Conservation (phyloP, 768 basidiomycete genomes). For the Termitomyces sp. region DNA sequence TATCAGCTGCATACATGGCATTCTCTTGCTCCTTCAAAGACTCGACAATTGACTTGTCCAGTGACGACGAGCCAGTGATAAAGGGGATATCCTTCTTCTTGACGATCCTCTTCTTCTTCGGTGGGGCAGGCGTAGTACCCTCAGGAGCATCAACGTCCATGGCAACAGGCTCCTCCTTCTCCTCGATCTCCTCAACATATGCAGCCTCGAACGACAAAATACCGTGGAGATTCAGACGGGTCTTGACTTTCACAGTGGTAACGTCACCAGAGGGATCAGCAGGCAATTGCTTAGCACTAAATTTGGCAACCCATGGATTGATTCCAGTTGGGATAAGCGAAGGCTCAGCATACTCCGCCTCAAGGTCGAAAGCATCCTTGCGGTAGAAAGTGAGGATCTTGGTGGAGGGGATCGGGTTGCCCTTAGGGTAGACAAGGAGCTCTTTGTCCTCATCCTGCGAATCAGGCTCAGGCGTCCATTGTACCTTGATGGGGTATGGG, state of each 20-base stretch:
- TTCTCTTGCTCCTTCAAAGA: conserved; percentile 74
- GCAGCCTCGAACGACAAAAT: conserved; percentile 81
- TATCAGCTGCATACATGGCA: conserved; percentile 86
- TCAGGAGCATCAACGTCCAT: conserved; percentile 61
- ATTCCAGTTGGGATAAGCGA: conserved; percentile 64
- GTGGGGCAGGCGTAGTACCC: conserved; percentile 35
- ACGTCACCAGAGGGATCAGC: conserved; percentile 64
- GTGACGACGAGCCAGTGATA: conserved; percentile 53
- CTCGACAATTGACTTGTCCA: conserved; percentile 64
- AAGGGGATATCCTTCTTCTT: conserved; percentile 82
- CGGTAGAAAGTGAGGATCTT: conserved; percentile 96
- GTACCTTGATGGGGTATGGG: conserved; percentile 84
- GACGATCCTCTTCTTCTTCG: conserved; percentile 83
- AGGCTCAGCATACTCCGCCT: conserved; percentile 79
- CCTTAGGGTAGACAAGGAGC: conserved; percentile 82
- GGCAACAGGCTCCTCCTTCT: conserved; percentile 60
- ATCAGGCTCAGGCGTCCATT: conserved; percentile 69
- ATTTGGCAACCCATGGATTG: conserved; percentile 81
- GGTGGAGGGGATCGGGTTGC: conserved; percentile 85
- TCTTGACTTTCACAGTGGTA: conserved; percentile 85
- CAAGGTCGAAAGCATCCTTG: conserved; percentile 81
- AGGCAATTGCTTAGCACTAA: conserved; percentile 79
- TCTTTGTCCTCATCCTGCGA: conserved; percentile 90
- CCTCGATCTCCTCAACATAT: conserved; percentile 80
- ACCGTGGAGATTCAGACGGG: conserved; percentile 81